Evolutionary conservation across 768 basidiomycete genomes (phyloP), one percentile per base, ranked within the genome.

Genomic region (Dentipellis fragilis): DNA sequence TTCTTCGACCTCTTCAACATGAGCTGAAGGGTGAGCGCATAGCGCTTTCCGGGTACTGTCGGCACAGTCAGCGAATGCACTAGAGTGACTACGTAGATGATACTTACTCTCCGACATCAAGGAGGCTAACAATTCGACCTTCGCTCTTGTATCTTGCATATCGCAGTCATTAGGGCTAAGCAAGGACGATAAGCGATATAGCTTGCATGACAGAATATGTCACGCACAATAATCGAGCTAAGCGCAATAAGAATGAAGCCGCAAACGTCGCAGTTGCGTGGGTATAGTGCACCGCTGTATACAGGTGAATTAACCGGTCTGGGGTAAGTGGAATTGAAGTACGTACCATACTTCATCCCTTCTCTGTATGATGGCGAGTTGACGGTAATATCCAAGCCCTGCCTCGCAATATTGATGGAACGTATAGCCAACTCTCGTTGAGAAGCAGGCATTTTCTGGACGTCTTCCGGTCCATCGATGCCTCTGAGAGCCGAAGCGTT

Each of bases 241-340:
- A 74, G 35, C 93, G 85, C 50, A 97, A 75, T 57, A 95, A 75
- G 69, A 97, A 88, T 3, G 91, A 90, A 11, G 93, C 93, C 19
- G 89, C 81, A 71, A 97, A 97, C 0, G 93, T 95, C 5, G 93
- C 93, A 29, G 91, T 90, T 42, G 90, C 89, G 66, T 97, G 93
- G 12, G 88, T 88, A 63, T 89, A 87, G 65, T 90, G 85, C n/a
- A 93, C 88, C 14, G 91, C 89, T 90, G 60, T 9, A 14, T 21
- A 48, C 7, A 45, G 38, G 10, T 56, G 10, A 42, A 50, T 39
- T 10, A 51, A 35, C 14, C 21, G 1, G 17, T 8, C 17, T 6
- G 10, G 12, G 16, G n/a, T 34, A 11, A 29, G 14, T 10, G 47
- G 40, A 55, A 3, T n/a, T 10, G 38, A 58, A 36, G 22, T 10